phyloP scores from a whole-genome alignment of 208 protist genomes.

The Leishmania amazonensis region DNA sequence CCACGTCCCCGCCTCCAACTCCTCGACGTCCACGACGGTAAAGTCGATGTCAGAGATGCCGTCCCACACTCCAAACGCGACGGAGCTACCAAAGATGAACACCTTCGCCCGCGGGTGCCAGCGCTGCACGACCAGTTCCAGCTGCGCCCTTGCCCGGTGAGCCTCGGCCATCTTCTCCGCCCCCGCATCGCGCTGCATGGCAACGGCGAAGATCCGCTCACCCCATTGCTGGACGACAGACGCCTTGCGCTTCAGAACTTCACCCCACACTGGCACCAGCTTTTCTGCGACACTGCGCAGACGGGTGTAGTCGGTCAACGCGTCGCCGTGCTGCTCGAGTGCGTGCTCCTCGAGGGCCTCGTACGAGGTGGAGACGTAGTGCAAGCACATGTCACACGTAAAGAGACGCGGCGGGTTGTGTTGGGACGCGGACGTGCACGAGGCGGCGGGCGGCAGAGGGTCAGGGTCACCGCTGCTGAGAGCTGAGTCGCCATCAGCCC shows the following conservation, averaged over 20 bases:
- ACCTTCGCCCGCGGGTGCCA: conserved; percentile 78
- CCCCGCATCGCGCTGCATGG: conserved; percentile 76
- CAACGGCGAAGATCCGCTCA: conserved; percentile 53
- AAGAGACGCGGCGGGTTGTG: conserved; percentile 31
- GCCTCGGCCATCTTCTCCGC: conserved; percentile 76
- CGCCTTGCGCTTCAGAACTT: conserved; percentile 37
- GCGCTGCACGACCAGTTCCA: conserved; percentile 75
- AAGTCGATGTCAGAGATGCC: conserved; percentile 91
- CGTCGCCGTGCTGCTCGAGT: conserved; percentile 47
- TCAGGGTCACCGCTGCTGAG: conserved; percentile 1
- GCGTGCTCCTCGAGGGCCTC: conserved; percentile 61
- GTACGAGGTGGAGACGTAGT: conserved; percentile 49
- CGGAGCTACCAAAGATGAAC: conserved; percentile 87
- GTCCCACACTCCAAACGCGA: conserved; percentile 88
- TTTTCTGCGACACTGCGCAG: conserved; percentile 50
- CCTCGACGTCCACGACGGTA: conserved; percentile 82
- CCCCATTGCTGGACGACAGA: conserved; percentile 49
- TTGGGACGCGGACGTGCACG: not conserved
- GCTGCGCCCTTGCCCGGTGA: conserved; percentile 76
- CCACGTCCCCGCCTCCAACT: conserved; percentile 65
- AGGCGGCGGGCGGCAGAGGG: not conserved
- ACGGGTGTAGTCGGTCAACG: conserved; percentile 54
- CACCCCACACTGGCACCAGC: conserved; percentile 52
- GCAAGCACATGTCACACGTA: conserved; percentile 77
- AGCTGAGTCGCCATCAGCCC: not conserved